Evolutionary conservation across 768 basidiomycete species (phyloP), one percentile per base, ranked within the genome.

Genomic region (Hygrophoropsis aurantiaca): DNA sequence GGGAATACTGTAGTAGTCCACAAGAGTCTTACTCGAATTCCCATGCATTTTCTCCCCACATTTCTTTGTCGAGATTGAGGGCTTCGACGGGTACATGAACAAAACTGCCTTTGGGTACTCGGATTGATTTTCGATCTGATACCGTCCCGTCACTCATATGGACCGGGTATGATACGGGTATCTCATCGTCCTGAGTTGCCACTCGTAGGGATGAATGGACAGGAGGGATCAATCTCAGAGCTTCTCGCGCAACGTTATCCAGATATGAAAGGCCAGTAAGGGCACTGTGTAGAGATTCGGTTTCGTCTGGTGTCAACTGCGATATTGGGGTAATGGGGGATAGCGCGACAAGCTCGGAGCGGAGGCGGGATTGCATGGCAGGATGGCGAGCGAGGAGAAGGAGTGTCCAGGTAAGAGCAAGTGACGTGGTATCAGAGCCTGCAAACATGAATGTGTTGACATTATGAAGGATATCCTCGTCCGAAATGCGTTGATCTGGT

Each of bases 371-470:
- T 64, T 97, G 94, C 11, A 84, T 61, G 1, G 71, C 71, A 0
- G 82, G 82, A 59, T 89, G 67, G 55, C 78, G 74, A 0, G 90
- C 82, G 32, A 97, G 77, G 13, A 88, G 70, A 47, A 83, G 71
- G n/a, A 95, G 64, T 2, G 84, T 83, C 93, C 94, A 97, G 0
- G 89, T 89, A 36, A 95, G 67, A 4, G 85, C 78, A 23, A 94
- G 79, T 2, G 88, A 87, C 10, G 86, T 86, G 1, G 91, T 90
- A 58, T 94, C 91, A 11, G 92, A 90, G 4, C 93, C 93, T 18
- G 87, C 90, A 61, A 93, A 91, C 75, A 93, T 82, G 63, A 94
- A 88, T 0, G 91, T 93, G 56, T 88, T 90, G 65, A 94, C 84
- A 49, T 84, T 92, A 58, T 90, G 74, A 10, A 93, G 73, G 42